phyloP scores from a whole-genome alignment of 306 rosid genomes.

The Mucuna pruriens region DNA sequence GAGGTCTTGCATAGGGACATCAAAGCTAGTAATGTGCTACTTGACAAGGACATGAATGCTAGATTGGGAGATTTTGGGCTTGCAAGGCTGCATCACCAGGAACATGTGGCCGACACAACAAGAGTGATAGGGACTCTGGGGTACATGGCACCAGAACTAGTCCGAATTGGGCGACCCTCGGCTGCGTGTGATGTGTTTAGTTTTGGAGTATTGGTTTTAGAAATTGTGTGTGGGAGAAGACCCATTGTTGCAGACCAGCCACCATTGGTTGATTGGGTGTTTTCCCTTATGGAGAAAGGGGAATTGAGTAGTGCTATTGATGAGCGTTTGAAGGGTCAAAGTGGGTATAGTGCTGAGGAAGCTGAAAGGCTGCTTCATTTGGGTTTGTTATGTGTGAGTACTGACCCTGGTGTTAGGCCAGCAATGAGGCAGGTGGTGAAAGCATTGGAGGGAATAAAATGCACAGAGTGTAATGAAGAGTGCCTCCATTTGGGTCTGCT shows the following conservation, averaged over 20 bases:
- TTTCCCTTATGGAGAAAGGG: constrained; percentile 53
- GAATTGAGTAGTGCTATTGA: constrained; percentile 50
- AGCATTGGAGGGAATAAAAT: constrained; percentile 51
- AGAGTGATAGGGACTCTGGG: constrained; percentile 73
- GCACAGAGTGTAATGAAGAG: constrained; percentile 40
- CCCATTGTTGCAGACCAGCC: constrained; percentile 58
- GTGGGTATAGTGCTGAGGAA: constrained; percentile 43
- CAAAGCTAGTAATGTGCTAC: constrained; percentile 71
- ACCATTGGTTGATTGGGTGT: constrained; percentile 62
- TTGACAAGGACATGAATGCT: constrained; percentile 74
- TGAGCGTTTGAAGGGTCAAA: constrained; percentile 54
- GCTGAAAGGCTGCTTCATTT: constrained; percentile 61
- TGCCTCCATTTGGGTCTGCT: constrained; percentile 44
- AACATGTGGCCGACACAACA: constrained; percentile 49
- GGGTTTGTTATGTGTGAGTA: constrained; percentile 70
- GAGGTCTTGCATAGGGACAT: constrained; percentile 80
- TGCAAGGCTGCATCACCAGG: constrained; percentile 64
- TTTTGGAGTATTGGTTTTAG: constrained; percentile 70
- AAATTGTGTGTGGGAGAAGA: constrained; percentile 67
- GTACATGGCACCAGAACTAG: constrained; percentile 72
- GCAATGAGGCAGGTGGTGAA: constrained; percentile 71
- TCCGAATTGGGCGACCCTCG: constrained; percentile 56
- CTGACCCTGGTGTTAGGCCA: constrained; percentile 62
- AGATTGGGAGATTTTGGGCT: constrained; percentile 75
- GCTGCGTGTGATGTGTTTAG: constrained; percentile 63